phyloP scores from a whole-genome alignment of 176 grass and related monocot genomes.

The Raddia distichophylla region DNA sequence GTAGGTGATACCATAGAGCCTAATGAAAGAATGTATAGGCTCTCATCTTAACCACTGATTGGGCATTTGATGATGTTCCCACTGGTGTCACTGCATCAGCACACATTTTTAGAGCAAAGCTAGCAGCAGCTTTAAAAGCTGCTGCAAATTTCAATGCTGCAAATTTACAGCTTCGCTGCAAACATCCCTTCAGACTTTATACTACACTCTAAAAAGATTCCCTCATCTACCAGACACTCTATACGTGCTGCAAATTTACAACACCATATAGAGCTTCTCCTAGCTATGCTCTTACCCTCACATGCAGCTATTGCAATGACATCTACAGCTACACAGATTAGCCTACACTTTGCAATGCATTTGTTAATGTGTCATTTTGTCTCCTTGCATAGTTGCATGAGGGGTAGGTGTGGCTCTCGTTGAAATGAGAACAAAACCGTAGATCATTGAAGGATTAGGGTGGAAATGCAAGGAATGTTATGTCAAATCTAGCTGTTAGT shows the following conservation, averaged over 20 bases:
- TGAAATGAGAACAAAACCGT: background rate
- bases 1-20: background rate
- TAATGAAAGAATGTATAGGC: conserved; percentile 3
- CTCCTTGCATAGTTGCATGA: background rate
- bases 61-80: conserved; percentile 1
- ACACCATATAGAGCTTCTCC: too few species aligned
- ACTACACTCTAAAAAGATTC: too few species aligned
- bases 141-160: too few species aligned
- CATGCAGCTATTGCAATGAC: background rate
- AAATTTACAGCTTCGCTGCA: too few species aligned
- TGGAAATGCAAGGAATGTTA: conserved; percentile 17
- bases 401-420: background rate
- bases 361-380: background rate
- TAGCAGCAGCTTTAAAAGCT: too few species aligned
- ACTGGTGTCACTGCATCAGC: background rate
- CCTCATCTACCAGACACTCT: too few species aligned
- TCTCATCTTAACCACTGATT: conserved; percentile 19
- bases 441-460: conserved; percentile 17
- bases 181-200: too few species aligned
- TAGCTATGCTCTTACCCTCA: too few species aligned
- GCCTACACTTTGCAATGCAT: background rate
- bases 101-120: too few species aligned
- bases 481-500: conserved; percentile 14
- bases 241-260: too few species aligned
- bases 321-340: background rate